Evolutionary conservation across 495 filamentous ascomycete species (phyloP), one percentile per base, ranked within the genome.

Genomic region (Trichocladium antarcticum): DNA sequence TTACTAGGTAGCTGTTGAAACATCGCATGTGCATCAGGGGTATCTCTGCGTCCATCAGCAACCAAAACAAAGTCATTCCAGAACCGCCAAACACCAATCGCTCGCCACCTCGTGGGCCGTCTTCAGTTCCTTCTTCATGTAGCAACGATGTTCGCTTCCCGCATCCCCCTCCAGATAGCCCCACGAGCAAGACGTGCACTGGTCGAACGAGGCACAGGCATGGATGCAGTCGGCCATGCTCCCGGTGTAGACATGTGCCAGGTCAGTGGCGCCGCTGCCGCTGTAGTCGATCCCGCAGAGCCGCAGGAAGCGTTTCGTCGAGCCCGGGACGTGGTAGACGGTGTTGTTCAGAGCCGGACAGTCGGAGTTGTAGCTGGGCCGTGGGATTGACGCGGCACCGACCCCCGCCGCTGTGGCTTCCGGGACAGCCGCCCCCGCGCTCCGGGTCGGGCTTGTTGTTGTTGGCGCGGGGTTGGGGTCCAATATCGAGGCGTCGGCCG

Each of bases 261-360:
- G 40, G 39, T 73, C 70, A 8, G 49, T 51, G 7, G 71, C 66
- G 35, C 55, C 56, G n/a, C 40, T 46, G 8, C 57, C 56, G 53
- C 60, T 59, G 45, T 69, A 70, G 49, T 74, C 71, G 49, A 73
- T 52, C 35, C 67, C 69, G 48, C 70, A 74, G 22, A 69, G 39
- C 21, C 64, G 71, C 31, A 68, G 44, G 59, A 74, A 74, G 21
- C 27, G 58, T 44, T 68, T 68, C 9, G 62, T 55, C 6, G 68
- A 68, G 16, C 63, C 61, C 1, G 70, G 67, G 6, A 70, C 66
- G n/a, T 56, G 37, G 45, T 70, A 73, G 3, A 64, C 47, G 0
- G 70, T 72, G 22, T 66, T 66, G 47, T 73, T 74, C n/a, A 60
- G 55, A n/a, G 52, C 58, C 0, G 68, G 68, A 39, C 70, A 73